These are phyloP conservation scores for Diaporthe batatas DNA, from an alignment of 2,329 filamentous ascomycete genomes.

Conservation along the genomic window DNA sequence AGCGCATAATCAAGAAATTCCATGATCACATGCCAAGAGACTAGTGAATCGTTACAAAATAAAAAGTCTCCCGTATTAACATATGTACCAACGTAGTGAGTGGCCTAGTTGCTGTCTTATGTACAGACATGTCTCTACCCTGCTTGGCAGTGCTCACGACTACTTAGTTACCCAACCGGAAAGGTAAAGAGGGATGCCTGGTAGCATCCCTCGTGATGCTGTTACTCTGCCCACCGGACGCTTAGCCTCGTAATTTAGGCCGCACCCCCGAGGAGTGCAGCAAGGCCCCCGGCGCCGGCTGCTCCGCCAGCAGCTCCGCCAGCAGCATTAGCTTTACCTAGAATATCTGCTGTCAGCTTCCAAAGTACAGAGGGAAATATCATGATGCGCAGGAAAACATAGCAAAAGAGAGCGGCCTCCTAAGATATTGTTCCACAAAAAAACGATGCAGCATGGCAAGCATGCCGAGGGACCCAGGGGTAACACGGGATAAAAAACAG, in stretches of 20 bases:
- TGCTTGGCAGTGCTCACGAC: background rate
- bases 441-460: background rate
- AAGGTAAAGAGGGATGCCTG: background rate
- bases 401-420: no score
- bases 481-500: background rate
- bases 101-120: background rate
- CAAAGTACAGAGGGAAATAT: background rate
- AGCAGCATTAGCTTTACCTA: background rate
- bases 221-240: background rate
- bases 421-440: no score
- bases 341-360: background rate
- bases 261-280: background rate
- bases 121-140: conserved; percentile 16
- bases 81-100: conserved; percentile 17
- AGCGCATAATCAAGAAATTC: background rate
- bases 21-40: background rate
- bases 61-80: conserved; percentile 15
- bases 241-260: background rate
- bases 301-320: background rate
- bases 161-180: background rate
- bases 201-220: background rate
- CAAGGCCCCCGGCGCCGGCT: background rate
- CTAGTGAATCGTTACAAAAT: background rate
- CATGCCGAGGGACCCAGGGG: background rate
- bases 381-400: background rate